Evolutionary conservation across 208 protist genomes (phyloP).

Genomic region (Crithidia acanthocephali): DNA sequence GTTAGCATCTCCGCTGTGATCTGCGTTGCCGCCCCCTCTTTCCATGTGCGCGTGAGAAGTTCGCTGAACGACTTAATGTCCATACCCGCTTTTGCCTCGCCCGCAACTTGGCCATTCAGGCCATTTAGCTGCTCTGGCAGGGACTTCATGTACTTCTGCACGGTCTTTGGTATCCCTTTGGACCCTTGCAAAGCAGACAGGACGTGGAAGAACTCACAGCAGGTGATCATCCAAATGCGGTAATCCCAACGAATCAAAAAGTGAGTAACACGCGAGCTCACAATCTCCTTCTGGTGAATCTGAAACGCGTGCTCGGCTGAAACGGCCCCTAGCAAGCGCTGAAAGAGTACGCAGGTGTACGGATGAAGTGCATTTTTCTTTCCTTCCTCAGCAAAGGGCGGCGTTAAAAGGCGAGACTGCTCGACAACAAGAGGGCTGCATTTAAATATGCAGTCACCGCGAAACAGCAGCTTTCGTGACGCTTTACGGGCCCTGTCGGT

Average conservation of each 20-base stretch:
- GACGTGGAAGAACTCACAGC: slow-evolving; percentile 65
- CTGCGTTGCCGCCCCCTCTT: slow-evolving; percentile 11
- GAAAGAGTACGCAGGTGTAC: slow-evolving; percentile 23
- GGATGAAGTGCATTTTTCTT: slow-evolving; percentile 20
- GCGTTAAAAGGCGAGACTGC: slow-evolving; percentile 4
- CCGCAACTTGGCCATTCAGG: not conserved
- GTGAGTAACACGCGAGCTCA: slow-evolving; percentile 1
- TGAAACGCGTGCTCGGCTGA: slow-evolving; percentile 23
- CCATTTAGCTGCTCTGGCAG: slow-evolving; percentile 15
- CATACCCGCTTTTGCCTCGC: not conserved
- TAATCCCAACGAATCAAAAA: slow-evolving; percentile 47
- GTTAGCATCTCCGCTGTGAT: slow-evolving; percentile 21
- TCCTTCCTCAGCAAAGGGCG: slow-evolving; percentile 14
- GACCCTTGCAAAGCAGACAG: slow-evolving; percentile 49
- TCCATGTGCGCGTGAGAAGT: slow-evolving; percentile 7
- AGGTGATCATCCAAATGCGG: slow-evolving; percentile 56
- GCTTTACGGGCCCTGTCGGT: slow-evolving; percentile 12
- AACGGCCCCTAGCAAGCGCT: slow-evolving; percentile 18
- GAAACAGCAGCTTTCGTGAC: slow-evolving; percentile 12
- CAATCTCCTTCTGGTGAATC: slow-evolving; percentile 6
- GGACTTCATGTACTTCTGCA: slow-evolving; percentile 28
- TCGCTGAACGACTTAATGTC: not conserved
- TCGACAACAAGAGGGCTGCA: slow-evolving; percentile 32
- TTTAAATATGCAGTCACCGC: slow-evolving; percentile 1
- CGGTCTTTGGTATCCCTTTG: slow-evolving; percentile 41